Evolutionary conservation across 148 eudicot genomes (phyloP), one percentile per base, ranked within the genome.

Genomic region (Rhododendron ovatum): DNA sequence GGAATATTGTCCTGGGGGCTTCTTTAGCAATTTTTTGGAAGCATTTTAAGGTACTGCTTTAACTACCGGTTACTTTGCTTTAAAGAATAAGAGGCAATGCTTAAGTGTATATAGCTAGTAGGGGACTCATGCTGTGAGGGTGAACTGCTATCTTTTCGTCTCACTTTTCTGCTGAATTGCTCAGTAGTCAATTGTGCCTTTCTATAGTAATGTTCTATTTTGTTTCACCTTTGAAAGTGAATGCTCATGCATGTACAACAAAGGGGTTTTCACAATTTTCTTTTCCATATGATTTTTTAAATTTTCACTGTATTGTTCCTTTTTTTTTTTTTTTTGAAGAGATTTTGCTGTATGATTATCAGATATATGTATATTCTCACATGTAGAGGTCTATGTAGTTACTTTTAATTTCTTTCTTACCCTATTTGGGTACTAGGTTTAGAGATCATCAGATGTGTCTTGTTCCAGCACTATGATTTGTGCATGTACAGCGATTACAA

Each of bases 41-140:
- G 89, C 99, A 96, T 92, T 93, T 89, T 55, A 91, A 92, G 97
- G 99, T 94, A 93, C 59, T 37, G 77, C 84, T 87, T 80, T 82
- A 57, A 55, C 43, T n/a, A 33, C 33, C 28, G 48, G 41, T 53
- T 77, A 24, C 61, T 51, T 86, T 51, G 53, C 30, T 48, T 28
- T 57, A 48, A 74, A 55, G 71, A 51, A 67, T 84, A 76, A 1
- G 48, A 69, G 55, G 45, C 50, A 61, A 15, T 2, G 75, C 65
- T 43, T 18, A 8, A 24, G 30, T 15, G 20, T 57, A 50, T 35
- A 13, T 53, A 39, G 63, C 71, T 51, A 33, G 53, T n/a, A 65
- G 45, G 30, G 53, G 43, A 53, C 57, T 80, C 39, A 53, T 53
- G 24, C 50, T 53, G 35, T 26, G 15, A 20, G 61, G 57, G 8